Evolutionary conservation across 345 rosid genomes (phyloP).

Genomic region (Heritiera fomes): DNA sequence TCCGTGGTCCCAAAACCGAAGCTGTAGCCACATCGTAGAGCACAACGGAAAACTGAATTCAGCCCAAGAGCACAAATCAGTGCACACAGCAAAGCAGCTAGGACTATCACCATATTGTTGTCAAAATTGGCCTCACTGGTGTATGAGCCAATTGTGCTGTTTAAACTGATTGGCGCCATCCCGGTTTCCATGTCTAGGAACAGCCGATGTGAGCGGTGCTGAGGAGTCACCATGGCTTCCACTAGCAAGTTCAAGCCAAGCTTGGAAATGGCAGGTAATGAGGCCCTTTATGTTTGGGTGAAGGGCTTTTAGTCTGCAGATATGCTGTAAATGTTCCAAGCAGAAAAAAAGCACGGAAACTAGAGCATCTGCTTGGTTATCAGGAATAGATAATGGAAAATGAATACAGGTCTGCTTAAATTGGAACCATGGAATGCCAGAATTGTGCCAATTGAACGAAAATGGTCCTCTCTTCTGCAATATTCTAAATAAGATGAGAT

Average conservation of each 20-base stretch:
- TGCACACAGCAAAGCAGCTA: constrained; percentile 16
- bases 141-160: not conserved
- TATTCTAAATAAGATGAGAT: not conserved
- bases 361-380: too few relatives aligned
- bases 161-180: constrained; percentile 2
- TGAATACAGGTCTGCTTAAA: not conserved
- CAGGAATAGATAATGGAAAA: not conserved
- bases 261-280: not conserved
- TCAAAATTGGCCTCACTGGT: constrained; percentile 4
- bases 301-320: not conserved
- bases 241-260: not conserved
- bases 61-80: not conserved
- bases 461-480: not conserved
- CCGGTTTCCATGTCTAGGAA: not conserved
- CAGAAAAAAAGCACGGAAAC: not conserved
- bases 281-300: not conserved
- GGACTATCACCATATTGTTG: constrained; percentile 13
- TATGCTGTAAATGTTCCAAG: not conserved
- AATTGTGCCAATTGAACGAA: not conserved
- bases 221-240: not conserved
- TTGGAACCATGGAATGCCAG: not conserved
- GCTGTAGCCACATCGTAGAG: not conserved
- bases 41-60: constrained; percentile 7
- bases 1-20: not conserved
- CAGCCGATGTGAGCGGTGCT: not conserved